These are phyloP conservation scores for Psilocybe cubensis DNA, from an alignment of 768 basidiomycete genomes.

Conservation along the genomic window DNA sequence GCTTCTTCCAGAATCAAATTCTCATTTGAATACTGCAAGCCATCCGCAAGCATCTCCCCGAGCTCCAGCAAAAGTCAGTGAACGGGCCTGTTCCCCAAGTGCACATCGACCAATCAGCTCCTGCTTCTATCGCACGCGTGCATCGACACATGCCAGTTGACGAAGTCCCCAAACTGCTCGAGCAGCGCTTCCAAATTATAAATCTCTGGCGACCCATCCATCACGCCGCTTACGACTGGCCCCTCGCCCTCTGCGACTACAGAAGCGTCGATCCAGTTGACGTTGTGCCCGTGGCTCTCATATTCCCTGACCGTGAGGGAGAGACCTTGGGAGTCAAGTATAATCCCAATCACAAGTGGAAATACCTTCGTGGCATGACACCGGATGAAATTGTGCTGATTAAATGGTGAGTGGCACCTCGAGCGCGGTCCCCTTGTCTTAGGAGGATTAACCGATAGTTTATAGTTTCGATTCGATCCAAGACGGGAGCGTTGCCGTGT, in stretches of 20 bases:
- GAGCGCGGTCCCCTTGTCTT: neutral
- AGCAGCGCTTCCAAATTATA: conserved; percentile 58
- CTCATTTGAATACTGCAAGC: conserved; percentile 29
- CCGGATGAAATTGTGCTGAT: conserved; percentile 54
- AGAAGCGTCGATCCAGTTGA: conserved; percentile 47
- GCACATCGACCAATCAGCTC: conserved; percentile 58
- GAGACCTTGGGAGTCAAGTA: conserved; percentile 52
- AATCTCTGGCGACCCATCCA: conserved; percentile 65
- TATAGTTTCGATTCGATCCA: conserved; percentile 31
- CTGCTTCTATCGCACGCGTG: conserved; percentile 49
- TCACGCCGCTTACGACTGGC: conserved; percentile 51
- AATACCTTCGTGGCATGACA: conserved; percentile 47
- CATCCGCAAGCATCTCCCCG: conserved; percentile 48
- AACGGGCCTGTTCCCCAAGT: conserved; percentile 40
- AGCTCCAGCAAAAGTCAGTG: conserved; percentile 32
- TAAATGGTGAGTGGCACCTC: conserved; percentile 41
- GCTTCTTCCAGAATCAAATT: neutral
- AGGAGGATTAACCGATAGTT: neutral
- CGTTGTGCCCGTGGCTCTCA: conserved; percentile 44
- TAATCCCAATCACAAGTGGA: conserved; percentile 54
- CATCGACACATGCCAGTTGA: conserved; percentile 51
- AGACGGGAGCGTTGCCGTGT: conserved; percentile 51
- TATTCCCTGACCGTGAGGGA: conserved; percentile 53
- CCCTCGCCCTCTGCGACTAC: conserved; percentile 56
- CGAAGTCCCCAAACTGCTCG: conserved; percentile 46